Evolutionary conservation across 106 monocot genomes (phyloP).

Genomic region (Dioscorea zingiberensis): DNA sequence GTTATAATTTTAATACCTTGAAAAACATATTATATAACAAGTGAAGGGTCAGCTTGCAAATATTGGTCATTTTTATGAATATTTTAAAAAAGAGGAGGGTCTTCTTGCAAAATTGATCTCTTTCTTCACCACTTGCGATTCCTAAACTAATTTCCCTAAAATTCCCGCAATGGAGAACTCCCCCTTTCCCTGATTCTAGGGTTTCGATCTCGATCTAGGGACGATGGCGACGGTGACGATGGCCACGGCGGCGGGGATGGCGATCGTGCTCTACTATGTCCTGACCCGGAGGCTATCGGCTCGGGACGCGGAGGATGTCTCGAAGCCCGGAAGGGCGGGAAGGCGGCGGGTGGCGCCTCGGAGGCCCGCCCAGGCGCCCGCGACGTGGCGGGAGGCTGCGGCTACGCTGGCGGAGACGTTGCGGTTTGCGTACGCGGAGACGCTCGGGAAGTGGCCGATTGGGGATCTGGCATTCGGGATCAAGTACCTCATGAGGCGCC

Average conservation of each 20-base stretch:
- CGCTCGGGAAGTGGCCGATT: conserved; percentile 76
- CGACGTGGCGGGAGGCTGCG: conserved; percentile 69
- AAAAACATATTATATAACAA: too few species aligned
- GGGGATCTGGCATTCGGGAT: conserved; percentile 78
- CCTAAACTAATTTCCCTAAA: too few species aligned
- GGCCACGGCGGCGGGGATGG: conserved; percentile 61
- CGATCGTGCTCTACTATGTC: conserved; percentile 51
- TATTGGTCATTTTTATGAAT: too few species aligned
- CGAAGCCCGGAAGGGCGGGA: conserved; percentile 11
- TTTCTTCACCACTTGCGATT: too few species aligned
- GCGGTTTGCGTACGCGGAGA: conserved; percentile 67
- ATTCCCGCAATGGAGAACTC: too few species aligned
- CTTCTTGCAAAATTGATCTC: too few species aligned
- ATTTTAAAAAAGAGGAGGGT: too few species aligned
- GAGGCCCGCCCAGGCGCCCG: conserved; percentile 44
- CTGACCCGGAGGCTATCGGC: conserved; percentile 32
- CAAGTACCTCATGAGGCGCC: conserved; percentile 64
- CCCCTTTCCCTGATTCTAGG: too few species aligned
- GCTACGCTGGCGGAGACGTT: conserved; percentile 60
- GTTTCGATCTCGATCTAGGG: conserved; percentile 3
- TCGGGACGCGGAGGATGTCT: conserved; percentile 3
- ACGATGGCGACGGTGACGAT: conserved; percentile 50
- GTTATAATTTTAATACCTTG: too few species aligned
- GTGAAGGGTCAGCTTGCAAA: too few species aligned
- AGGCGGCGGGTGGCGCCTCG: conserved; percentile 6